Evolutionary conservation across 768 basidiomycete species (phyloP).

Genomic region (Russula lepida): DNA sequence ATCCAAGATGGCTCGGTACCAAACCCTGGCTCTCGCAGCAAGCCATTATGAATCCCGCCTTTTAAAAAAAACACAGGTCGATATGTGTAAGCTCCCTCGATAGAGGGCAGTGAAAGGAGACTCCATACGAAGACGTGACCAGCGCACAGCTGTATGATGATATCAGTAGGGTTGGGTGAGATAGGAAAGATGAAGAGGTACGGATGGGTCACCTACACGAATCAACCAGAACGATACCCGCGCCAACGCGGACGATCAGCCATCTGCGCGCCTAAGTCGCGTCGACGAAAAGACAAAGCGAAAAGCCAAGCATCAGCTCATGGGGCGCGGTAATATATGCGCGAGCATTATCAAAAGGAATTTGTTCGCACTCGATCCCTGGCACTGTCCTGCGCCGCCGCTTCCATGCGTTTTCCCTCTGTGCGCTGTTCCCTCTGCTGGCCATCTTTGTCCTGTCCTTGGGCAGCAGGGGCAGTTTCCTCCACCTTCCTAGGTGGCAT

Average conservation of each 20-base stretch:
- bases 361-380: slow-evolving; percentile 5
- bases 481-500: slow-evolving; percentile 46
- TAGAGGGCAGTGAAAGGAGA: not conserved
- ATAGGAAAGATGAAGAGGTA: not conserved
- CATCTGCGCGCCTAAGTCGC: slow-evolving; percentile 45
- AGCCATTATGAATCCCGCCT: not conserved
- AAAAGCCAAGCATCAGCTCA: not conserved
- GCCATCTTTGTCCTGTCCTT: not conserved
- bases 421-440: not conserved
- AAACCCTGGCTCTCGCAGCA: not conserved
- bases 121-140: slow-evolving; percentile 56
- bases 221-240: slow-evolving; percentile 53
- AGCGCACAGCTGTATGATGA: slow-evolving; percentile 55
- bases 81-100: not conserved
- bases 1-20: slow-evolving; percentile 7
- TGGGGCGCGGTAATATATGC: not conserved
- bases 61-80: slow-evolving; percentile 1
- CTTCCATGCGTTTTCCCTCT: slow-evolving; percentile 24
- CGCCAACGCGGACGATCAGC: slow-evolving; percentile 51
- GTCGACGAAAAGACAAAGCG: not conserved
- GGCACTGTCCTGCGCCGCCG: slow-evolving; percentile 16
- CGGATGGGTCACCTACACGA: slow-evolving; percentile 44
- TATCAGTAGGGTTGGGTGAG: not conserved
- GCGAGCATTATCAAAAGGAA: not conserved
- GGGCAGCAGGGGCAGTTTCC: not conserved